Percentiles rank a stretch among this genome's conserved stretches.
Evolutionary conservation across 352 stramenopile species (phyloP).

Genomic region (Salisapilia sapeloensis): DNA sequence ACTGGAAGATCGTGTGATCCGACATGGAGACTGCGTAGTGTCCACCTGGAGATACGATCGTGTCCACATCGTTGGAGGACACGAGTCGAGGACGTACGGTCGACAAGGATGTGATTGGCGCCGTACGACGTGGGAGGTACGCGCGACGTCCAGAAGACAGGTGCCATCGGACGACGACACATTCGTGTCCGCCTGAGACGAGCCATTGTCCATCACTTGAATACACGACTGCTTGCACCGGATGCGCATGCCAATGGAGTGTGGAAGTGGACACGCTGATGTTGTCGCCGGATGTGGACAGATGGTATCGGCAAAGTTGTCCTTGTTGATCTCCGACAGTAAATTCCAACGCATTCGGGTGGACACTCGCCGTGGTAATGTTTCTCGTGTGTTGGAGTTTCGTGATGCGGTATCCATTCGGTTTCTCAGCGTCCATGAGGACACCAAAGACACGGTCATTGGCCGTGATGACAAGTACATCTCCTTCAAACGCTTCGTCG

Average conservation of each 20-base stretch:
- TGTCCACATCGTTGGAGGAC: too few relatives aligned
- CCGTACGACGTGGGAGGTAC: constrained; percentile 65
- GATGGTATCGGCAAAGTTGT: constrained; percentile 44
- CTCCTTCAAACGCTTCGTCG: constrained; percentile 8
- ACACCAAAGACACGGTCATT: constrained; percentile 18
- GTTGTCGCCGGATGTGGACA: constrained; percentile 2
- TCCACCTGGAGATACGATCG: constrained; percentile 26
- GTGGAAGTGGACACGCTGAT: constrained; percentile 14
- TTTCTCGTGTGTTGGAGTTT: constrained; percentile 27
- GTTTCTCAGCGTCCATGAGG: constrained; percentile 13
- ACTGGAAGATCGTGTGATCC: constrained; percentile 66
- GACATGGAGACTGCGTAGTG: constrained; percentile 47
- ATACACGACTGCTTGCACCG: constrained; percentile 54
- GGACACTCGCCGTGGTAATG: constrained; percentile 42
- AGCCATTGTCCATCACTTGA: constrained; percentile 59
- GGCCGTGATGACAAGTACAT: constrained; percentile 32
- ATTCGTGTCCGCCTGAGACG: constrained; percentile 72
- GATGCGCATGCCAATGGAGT: constrained; percentile 80
- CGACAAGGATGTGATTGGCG: constrained; percentile 30
- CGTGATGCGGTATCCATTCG: constrained; percentile 10
- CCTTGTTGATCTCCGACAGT: constrained; percentile 39
- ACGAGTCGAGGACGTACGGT: constrained; percentile 2
- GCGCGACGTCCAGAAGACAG: constrained; percentile 49
- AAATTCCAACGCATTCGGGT: constrained; percentile 30
- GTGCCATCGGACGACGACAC: constrained; percentile 78